Evolutionary conservation across 2,329 filamentous ascomycete genomes (phyloP).

Genomic region (Torrubiellomyces zombiae): DNA sequence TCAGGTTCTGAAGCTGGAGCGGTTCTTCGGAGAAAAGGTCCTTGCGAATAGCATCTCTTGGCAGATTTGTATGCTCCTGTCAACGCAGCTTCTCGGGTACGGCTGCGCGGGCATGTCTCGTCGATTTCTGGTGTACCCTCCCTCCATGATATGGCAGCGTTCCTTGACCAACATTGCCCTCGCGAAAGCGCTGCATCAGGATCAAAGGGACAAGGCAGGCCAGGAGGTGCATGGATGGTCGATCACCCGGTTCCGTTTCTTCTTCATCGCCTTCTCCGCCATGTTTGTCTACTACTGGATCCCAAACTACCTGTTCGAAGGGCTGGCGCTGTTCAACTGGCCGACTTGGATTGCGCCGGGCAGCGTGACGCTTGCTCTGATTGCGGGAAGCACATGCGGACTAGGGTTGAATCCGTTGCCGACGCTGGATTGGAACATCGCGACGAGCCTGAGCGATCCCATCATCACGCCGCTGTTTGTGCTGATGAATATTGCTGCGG

Average conservation of each 20-base stretch:
- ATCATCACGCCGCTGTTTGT: conserved; percentile 19
- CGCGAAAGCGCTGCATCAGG: conserved; percentile 29
- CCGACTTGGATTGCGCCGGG: conserved; percentile 34
- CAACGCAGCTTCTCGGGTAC: conserved; percentile 38
- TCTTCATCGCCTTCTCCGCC: conserved; percentile 22
- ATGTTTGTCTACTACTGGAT: conserved; percentile 41
- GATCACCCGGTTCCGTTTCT: conserved; percentile 29
- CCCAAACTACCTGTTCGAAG: conserved; percentile 32
- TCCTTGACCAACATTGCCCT: conserved; percentile 32
- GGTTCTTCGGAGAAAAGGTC: conserved; percentile 33
- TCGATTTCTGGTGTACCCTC: conserved; percentile 34
- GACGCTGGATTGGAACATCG: conserved; percentile 27
- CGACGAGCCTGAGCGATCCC: conserved; percentile 11
- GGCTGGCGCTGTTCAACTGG: conserved; percentile 32
- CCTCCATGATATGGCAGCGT: conserved; percentile 36
- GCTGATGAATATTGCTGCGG: conserved; percentile 17
- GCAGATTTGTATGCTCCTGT: conserved; percentile 31
- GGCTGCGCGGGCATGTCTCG: conserved; percentile 33
- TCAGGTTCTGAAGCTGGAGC: conserved; percentile 29
- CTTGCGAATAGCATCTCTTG: conserved; percentile 27
- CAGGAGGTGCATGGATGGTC: conserved; percentile 13
- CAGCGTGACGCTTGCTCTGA: conserved; percentile 9
- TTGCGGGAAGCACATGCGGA: background rate
- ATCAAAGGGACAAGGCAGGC: conserved; percentile 11
- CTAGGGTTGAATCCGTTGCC: conserved; percentile 18